These are phyloP conservation scores for Yamadazyma sp. DNA, from an alignment of 805 yeast genomes.

Conservation along the genomic window DNA sequence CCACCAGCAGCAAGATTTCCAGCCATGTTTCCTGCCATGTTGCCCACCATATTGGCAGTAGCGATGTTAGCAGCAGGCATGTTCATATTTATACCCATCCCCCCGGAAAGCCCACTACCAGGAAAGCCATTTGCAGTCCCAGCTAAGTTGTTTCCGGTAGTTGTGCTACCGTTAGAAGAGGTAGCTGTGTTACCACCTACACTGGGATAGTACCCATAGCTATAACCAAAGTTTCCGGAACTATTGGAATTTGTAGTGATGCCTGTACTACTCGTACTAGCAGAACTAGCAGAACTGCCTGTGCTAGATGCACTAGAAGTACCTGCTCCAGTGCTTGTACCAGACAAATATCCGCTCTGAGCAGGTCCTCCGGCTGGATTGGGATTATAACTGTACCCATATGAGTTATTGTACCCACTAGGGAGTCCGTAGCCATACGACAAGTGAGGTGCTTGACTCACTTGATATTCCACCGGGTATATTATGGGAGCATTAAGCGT, in stretches of 20 bases:
- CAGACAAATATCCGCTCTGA: not conserved
- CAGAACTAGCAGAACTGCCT: not conserved
- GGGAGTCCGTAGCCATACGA: too few species aligned
- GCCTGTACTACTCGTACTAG: not conserved
- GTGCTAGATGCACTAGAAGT: too few species aligned
- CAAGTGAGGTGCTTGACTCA: too few species aligned
- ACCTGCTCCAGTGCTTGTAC: too few species aligned
- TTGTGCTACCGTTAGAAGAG: too few species aligned
- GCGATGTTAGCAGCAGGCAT: not conserved
- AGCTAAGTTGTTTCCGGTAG: too few species aligned
- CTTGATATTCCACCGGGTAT: constrained; percentile 15
- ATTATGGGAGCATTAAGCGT: constrained; percentile 13
- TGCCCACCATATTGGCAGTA: not conserved
- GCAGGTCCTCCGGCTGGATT: too few species aligned
- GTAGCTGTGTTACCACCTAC: too few species aligned
- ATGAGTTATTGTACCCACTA: too few species aligned
- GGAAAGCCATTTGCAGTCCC: too few species aligned
- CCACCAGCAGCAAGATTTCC: not conserved
- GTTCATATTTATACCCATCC: not conserved
- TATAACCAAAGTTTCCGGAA: not conserved
- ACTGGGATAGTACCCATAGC: constrained; percentile 2
- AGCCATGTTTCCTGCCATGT: not conserved
- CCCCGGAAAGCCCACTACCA: too few species aligned
- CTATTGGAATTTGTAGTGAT: not conserved
- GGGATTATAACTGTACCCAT: too few species aligned